A percentile compares a stretch with the other conserved stretches of the same genome.
Evolutionary conservation across 345 rosid genomes (phyloP).

Genomic region (Durio zibethinus): DNA sequence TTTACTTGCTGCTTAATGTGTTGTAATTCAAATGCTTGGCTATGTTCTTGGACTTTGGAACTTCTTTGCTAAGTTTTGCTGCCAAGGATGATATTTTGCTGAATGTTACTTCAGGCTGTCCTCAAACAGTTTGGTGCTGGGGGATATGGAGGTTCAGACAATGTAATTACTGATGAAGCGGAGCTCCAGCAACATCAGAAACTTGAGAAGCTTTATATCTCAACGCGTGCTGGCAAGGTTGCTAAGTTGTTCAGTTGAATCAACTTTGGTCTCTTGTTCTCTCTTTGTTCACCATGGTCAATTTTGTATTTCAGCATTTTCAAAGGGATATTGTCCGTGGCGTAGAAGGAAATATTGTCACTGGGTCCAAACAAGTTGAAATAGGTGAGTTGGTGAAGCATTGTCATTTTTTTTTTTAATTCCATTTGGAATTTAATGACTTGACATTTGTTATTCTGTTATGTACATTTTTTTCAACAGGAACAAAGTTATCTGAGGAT

Average conservation of each 20-base stretch:
- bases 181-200: constrained; percentile 79
- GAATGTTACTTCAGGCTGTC: constrained; percentile 61
- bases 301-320: constrained; percentile 57
- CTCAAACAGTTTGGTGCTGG: constrained; percentile 84
- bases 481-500: constrained; percentile 82
- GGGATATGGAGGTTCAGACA: constrained; percentile 83
- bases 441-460: constrained; percentile 6
- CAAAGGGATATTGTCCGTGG: constrained; percentile 95
- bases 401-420: not conserved
- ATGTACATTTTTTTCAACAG: constrained; percentile 34
- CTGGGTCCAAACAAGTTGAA: constrained; percentile 89
- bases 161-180: constrained; percentile 60
- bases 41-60: not conserved
- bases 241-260: constrained; percentile 9
- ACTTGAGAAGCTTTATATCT: constrained; percentile 86
- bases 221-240: constrained; percentile 93
- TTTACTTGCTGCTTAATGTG: not conserved
- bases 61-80: not conserved
- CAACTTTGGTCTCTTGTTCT: not conserved
- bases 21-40: constrained; percentile 13
- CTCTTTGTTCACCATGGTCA: not conserved
- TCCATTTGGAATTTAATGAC: constrained; percentile 1
- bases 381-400: constrained; percentile 50
- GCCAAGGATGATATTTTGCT: constrained; percentile 21
- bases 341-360: constrained; percentile 78